Evolutionary conservation across 2,329 filamentous ascomycete genomes (phyloP), one percentile per base, ranked within the genome.

Genomic region (Escovopsis sp.): DNA sequence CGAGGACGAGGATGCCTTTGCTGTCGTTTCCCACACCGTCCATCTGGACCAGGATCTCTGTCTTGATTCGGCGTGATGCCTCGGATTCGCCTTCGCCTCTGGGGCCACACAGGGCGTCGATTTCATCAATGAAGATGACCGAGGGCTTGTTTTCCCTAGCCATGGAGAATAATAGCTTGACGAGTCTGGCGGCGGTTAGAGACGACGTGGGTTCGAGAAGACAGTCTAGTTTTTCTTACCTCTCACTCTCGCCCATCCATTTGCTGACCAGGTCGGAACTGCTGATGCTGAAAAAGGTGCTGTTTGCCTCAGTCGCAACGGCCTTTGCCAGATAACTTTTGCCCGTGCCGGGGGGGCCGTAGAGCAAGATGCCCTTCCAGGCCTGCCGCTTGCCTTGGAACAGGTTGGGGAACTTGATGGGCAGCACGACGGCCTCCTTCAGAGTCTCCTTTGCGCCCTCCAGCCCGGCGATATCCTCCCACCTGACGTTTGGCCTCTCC

Each of bases 221-320:
- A 20, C 16, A n/a, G n/a, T n/a, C n/a, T n/a, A n/a, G n/a, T n/a
- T 27, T 14, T 24, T 12, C 57, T 46, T 67, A 93, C 85, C 87
- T 78, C 76, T 98, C 91, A 70, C 84, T 93, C 65, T 98, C 91
- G 67, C 91, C 91, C 91, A 98, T 98, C 91, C 91, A 98, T 60
- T 98, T 98, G 61, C 86, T 94, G 46, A 98, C 91, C 62, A 98
- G 63, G 60, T 98, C 91, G 57, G 86, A 94, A 71, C 85, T 94
- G 65, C 85, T 94, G 50, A 98, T 89, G 57, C 87, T 95, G 73
- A 98, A 98, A 60, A 98, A 98, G 4, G 91, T 96, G 63, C 88
- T 95, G 63, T 98, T 96, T 45, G 91, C 91, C 64, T 98, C 91
- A 14, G 91, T 98, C 41, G 91, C 91, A 39, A 98, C 89, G 2